Percentiles rank a stretch among this genome's conserved stretches.
phyloP scores from a whole-genome alignment of 345 rosid genomes.

The Euphorbia lathyris region DNA sequence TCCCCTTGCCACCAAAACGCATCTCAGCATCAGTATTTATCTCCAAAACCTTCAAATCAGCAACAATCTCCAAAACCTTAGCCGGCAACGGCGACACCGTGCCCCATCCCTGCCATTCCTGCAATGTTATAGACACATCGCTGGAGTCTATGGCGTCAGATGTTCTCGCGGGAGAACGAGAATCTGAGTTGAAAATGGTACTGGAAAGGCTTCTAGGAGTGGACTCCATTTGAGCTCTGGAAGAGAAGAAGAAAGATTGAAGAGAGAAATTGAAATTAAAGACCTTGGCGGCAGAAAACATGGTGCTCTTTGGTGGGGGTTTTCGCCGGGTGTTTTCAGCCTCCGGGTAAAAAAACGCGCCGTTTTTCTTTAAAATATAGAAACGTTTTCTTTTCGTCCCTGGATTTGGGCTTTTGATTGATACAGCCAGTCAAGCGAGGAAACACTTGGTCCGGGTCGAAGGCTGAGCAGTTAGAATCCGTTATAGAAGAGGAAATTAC shows the following conservation, averaged over 20 bases:
- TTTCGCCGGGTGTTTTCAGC: background rate
- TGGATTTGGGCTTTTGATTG: background rate
- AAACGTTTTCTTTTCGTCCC: background rate
- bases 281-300: slow-evolving; percentile 20
- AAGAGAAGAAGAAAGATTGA: slow-evolving; percentile 25
- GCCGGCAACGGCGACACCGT: slow-evolving; percentile 61
- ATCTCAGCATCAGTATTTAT: slow-evolving; percentile 48
- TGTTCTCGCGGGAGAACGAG: slow-evolving; percentile 38
- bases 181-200: slow-evolving; percentile 30
- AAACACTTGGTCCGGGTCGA: background rate
- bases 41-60: slow-evolving; percentile 74
- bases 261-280: slow-evolving; percentile 27
- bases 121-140: slow-evolving; percentile 39
- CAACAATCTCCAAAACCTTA: slow-evolving; percentile 55
- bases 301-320: background rate
- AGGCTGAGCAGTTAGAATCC: background rate
- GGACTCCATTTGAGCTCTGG: slow-evolving; percentile 32
- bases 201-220: slow-evolving; percentile 22
- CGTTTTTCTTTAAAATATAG: background rate
- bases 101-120: slow-evolving; percentile 89
- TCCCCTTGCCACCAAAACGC: slow-evolving; percentile 78
- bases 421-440: too few relatives aligned
- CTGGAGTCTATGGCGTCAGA: slow-evolving; percentile 11
- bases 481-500: too few relatives aligned
- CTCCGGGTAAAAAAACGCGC: background rate